Conservation (phyloP, 2,329 filamentous ascomycete species). For the Alternaria solani region DNA sequence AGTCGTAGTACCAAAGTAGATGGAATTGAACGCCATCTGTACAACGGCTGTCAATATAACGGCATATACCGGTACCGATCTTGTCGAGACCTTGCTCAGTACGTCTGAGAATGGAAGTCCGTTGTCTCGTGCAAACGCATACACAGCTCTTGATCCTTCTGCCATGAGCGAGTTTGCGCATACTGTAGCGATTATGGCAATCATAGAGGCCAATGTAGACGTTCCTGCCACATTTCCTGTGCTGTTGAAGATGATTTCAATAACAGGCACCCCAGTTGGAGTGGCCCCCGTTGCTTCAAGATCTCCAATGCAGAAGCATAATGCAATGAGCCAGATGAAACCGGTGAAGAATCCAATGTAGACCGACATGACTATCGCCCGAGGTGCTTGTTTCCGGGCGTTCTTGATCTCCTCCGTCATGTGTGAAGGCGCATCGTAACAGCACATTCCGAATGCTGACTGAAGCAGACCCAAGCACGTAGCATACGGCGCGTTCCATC, state of each 20-base stretch:
- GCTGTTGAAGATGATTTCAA: slow-evolving; percentile 62
- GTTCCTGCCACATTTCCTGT: slow-evolving; percentile 57
- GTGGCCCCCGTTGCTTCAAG: slow-evolving; percentile 57
- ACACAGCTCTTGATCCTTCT: slow-evolving; percentile 58
- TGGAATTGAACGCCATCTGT: slow-evolving; percentile 63
- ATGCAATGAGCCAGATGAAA: slow-evolving; percentile 51
- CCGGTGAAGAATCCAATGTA: slow-evolving; percentile 53
- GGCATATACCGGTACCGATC: slow-evolving; percentile 60
- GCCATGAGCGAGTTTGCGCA: slow-evolving; percentile 58
- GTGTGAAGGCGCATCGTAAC: slow-evolving; percentile 58
- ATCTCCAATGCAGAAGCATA: slow-evolving; percentile 53
- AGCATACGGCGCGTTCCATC: slow-evolving; percentile 60
- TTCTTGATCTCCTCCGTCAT: slow-evolving; percentile 66
- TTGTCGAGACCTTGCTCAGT: slow-evolving; percentile 58
- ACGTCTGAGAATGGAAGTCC: slow-evolving; percentile 61
- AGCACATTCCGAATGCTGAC: slow-evolving; percentile 64
- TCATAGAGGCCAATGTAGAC: slow-evolving; percentile 57
- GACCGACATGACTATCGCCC: slow-evolving; percentile 52
- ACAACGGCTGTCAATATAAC: slow-evolving; percentile 58
- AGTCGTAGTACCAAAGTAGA: slow-evolving; percentile 64
- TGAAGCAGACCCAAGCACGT: slow-evolving; percentile 64
- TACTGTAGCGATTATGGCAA: slow-evolving; percentile 59
- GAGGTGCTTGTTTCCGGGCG: slow-evolving; percentile 60
- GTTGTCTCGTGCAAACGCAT: slow-evolving; percentile 60
- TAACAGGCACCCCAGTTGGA: slow-evolving; percentile 60